These are phyloP conservation scores for Thraustochytrium striatum DNA, from an alignment of 352 stramenopile species.

Conservation along the genomic window DNA sequence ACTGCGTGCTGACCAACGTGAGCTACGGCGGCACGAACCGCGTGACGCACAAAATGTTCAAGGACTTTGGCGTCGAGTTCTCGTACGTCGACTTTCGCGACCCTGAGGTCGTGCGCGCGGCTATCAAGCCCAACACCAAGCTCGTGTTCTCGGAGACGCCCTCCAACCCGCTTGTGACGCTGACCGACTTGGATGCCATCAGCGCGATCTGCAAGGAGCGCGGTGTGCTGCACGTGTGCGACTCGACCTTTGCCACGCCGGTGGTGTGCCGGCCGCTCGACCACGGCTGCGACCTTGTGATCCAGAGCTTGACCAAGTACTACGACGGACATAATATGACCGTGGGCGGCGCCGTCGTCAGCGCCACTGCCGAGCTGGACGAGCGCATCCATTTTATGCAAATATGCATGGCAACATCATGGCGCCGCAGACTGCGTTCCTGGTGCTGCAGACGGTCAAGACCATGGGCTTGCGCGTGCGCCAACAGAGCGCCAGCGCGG, in stretches of 20 bases:
- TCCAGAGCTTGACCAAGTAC: slow-evolving; percentile 92
- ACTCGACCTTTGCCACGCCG: slow-evolving; percentile 87
- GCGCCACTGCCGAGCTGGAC: slow-evolving; percentile 64
- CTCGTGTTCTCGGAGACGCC: slow-evolving; percentile 86
- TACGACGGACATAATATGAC: slow-evolving; percentile 91
- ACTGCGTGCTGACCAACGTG: slow-evolving; percentile 89
- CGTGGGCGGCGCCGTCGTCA: slow-evolving; percentile 80
- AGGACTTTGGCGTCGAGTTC: slow-evolving; percentile 84
- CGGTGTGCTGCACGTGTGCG: slow-evolving; percentile 78
- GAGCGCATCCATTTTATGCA: slow-evolving; percentile 71
- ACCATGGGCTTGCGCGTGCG: slow-evolving; percentile 86
- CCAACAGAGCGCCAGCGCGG: slow-evolving; percentile 80
- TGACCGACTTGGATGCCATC: slow-evolving; percentile 86
- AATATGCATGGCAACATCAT: slow-evolving; percentile 89
- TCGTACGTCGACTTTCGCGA: slow-evolving; percentile 88
- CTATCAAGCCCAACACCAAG: slow-evolving; percentile 82
- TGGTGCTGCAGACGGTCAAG: slow-evolving; percentile 86
- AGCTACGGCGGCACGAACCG: slow-evolving; percentile 91
- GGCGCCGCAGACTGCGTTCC: slow-evolving; percentile 74
- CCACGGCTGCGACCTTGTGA: slow-evolving; percentile 81
- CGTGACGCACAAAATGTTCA: slow-evolving; percentile 84
- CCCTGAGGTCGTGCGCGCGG: slow-evolving; percentile 66
- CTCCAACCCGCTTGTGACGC: slow-evolving; percentile 88
- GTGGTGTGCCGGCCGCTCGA: slow-evolving; percentile 86
- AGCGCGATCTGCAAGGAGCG: slow-evolving; percentile 78